A percentile compares a stretch with the other conserved stretches of the same genome.
These are phyloP conservation scores for Beauveria australis DNA, from an alignment of 2,329 filamentous ascomycete genomes.

Conservation along the genomic window DNA sequence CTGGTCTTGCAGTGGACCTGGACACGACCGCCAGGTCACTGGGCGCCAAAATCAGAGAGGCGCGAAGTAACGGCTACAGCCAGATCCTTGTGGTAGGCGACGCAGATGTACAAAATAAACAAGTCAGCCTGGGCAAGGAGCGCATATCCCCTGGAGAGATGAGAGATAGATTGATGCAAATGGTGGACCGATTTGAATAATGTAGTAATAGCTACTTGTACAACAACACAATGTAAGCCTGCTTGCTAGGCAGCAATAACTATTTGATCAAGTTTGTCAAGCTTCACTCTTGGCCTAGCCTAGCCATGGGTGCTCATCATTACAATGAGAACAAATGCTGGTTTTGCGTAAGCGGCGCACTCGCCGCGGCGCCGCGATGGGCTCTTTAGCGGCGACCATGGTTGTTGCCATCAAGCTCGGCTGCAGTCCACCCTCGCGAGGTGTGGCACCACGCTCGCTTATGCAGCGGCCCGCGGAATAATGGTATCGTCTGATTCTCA, in stretches of 20 bases:
- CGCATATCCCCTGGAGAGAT: conserved; percentile 37
- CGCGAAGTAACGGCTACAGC: conserved; percentile 64
- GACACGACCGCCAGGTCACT: conserved; percentile 57
- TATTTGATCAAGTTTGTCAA: not conserved
- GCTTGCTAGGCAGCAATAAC: not conserved
- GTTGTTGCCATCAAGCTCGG: not conserved
- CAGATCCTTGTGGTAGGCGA: conserved; percentile 66
- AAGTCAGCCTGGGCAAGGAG: conserved; percentile 38
- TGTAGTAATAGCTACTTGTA: conserved; percentile 7
- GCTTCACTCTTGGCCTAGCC: not conserved
- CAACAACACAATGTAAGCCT: not conserved
- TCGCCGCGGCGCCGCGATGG: conserved; percentile 1
- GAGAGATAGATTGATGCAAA: conserved; percentile 35
- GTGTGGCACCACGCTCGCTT: not conserved
- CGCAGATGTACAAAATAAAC: conserved; percentile 49
- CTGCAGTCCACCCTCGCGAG: not conserved
- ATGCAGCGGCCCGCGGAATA: not conserved
- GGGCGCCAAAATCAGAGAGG: conserved; percentile 62
- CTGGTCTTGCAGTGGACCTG: conserved; percentile 59
- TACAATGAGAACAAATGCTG: not conserved
- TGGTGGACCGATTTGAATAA: conserved; percentile 41
- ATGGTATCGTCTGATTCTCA: not conserved
- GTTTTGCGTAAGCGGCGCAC: not conserved
- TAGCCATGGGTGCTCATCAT: not conserved
- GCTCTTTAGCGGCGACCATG: not conserved